These are phyloP conservation scores for Ascomycota sp. DNA, from an alignment of 2,329 filamentous ascomycete species.

Conservation along the genomic window DNA sequence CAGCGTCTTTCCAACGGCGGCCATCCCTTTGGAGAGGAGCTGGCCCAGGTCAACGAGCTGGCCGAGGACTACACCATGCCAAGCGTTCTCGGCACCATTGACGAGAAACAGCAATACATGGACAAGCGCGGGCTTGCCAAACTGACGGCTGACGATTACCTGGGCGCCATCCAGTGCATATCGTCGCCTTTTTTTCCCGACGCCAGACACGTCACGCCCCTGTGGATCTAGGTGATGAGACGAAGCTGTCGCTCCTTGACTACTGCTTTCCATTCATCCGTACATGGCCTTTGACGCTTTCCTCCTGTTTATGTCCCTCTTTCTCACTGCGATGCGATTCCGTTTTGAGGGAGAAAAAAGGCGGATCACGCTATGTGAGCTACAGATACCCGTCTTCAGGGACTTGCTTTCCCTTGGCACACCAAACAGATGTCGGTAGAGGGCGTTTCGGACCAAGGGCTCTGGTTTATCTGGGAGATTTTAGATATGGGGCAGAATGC, in stretches of 20 bases:
- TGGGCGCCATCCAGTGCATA: conserved; percentile 56
- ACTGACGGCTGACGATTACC: conserved; percentile 65
- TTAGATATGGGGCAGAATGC: neutral
- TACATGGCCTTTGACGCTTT: conserved; percentile 8
- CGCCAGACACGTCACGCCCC: conserved; percentile 10
- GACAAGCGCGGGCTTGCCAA: conserved; percentile 47
- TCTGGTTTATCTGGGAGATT: neutral
- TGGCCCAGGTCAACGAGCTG: conserved; percentile 81
- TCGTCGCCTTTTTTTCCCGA: conserved; percentile 38
- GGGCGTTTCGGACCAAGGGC: conserved; percentile 1
- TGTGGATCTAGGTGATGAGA: conserved; percentile 33
- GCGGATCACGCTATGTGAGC: no score
- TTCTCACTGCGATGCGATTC: neutral
- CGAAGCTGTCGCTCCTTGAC: conserved; percentile 1
- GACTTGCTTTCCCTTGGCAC: conserved; percentile 1
- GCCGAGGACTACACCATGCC: conserved; percentile 67
- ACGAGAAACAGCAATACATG: conserved; percentile 49
- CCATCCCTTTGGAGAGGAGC: conserved; percentile 73
- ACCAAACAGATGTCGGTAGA: conserved; percentile 1
- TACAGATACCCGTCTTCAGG: conserved; percentile 3
- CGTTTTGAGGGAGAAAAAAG: no score
- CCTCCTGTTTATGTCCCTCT: no score
- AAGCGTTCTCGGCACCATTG: conserved; percentile 36
- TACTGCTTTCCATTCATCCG: conserved; percentile 7
- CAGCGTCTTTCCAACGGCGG: conserved; percentile 16